Conservation (phyloP, 1,284 basidiomycete genomes). For the Anthracocystis walkeri region DNA sequence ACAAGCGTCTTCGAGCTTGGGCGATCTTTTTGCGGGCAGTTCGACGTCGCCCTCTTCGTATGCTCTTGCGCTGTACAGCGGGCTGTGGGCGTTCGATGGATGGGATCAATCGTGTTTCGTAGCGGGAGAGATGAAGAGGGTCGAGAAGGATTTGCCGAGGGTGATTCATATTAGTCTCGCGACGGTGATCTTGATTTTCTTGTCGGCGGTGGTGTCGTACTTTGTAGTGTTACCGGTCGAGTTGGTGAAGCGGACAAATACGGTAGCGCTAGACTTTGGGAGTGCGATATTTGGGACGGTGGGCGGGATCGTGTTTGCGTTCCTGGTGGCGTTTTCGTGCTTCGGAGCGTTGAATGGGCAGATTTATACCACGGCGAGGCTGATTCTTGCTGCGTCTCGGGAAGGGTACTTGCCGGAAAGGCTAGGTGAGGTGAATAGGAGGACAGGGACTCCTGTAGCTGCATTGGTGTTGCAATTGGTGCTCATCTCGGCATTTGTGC, state of each 20-base stretch:
- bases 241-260: slow-evolving; percentile 75
- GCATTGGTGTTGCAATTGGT: slow-evolving; percentile 52
- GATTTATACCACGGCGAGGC: slow-evolving; percentile 73
- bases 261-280: slow-evolving; percentile 91
- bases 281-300: slow-evolving; percentile 83
- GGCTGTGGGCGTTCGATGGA: slow-evolving; percentile 94
- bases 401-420: slow-evolving; percentile 80
- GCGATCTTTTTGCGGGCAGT: slow-evolving; percentile 77
- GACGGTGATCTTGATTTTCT: slow-evolving; percentile 81
- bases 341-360: slow-evolving; percentile 60
- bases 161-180: slow-evolving; percentile 90
- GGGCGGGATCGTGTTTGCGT: slow-evolving; percentile 88
- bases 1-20: slow-evolving; percentile 51
- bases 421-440: slow-evolving; percentile 42
- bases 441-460: slow-evolving; percentile 54
- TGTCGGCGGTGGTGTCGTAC: slow-evolving; percentile 88
- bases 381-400: slow-evolving; percentile 88
- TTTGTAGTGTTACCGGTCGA: slow-evolving; percentile 88
- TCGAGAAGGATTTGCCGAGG: slow-evolving; percentile 87
- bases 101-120: slow-evolving; percentile 86
- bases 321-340: slow-evolving; percentile 90
- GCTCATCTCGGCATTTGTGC: slow-evolving; percentile 73
- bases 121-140: slow-evolving; percentile 88
- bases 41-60: slow-evolving; percentile 84
- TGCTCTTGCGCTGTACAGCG: slow-evolving; percentile 92